phyloP scores from a whole-genome alignment of 2,329 filamentous ascomycete species.

The Blastomyces gilchristii region DNA sequence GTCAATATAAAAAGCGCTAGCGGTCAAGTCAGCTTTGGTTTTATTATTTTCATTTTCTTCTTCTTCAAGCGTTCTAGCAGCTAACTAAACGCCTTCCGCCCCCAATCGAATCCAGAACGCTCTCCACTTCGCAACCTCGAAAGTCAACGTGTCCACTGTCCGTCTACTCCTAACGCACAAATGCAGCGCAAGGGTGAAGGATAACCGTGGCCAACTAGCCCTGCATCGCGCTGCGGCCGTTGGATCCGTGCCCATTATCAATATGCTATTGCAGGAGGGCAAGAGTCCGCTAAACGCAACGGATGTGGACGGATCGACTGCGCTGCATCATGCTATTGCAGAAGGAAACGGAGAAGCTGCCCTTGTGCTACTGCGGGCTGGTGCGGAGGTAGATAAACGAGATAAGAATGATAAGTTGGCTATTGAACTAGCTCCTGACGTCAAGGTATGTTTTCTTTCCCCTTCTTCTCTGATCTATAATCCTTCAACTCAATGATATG shows the following conservation, averaged over 20 bases:
- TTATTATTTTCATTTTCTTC: neutral
- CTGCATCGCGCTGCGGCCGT: slow-evolving; percentile 86
- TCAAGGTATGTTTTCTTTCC: slow-evolving; percentile 49
- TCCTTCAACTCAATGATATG: neutral
- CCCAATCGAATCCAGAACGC: slow-evolving; percentile 50
- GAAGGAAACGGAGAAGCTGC: slow-evolving; percentile 67
- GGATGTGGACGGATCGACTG: slow-evolving; percentile 73
- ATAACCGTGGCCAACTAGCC: slow-evolving; percentile 78
- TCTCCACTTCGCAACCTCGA: slow-evolving; percentile 84
- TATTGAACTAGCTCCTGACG: slow-evolving; percentile 75
- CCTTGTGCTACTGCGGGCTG: slow-evolving; percentile 68
- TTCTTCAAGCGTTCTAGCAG: neutral
- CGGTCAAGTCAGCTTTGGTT: slow-evolving; percentile 30
- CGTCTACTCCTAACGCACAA: slow-evolving; percentile 64
- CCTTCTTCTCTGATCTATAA: neutral
- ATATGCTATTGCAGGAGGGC: slow-evolving; percentile 61
- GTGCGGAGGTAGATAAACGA: slow-evolving; percentile 70
- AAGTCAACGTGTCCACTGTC: slow-evolving; percentile 73
- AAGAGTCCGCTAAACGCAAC: slow-evolving; percentile 73
- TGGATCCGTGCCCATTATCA: slow-evolving; percentile 79
- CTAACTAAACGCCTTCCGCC: neutral
- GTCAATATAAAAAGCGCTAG: slow-evolving; percentile 34
- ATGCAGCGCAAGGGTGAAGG: slow-evolving; percentile 69
- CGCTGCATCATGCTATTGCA: slow-evolving; percentile 64
- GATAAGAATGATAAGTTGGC: slow-evolving; percentile 61